Conservation (phyloP, 116 monocot species). For the Phalaenopsis hybrid region DNA sequence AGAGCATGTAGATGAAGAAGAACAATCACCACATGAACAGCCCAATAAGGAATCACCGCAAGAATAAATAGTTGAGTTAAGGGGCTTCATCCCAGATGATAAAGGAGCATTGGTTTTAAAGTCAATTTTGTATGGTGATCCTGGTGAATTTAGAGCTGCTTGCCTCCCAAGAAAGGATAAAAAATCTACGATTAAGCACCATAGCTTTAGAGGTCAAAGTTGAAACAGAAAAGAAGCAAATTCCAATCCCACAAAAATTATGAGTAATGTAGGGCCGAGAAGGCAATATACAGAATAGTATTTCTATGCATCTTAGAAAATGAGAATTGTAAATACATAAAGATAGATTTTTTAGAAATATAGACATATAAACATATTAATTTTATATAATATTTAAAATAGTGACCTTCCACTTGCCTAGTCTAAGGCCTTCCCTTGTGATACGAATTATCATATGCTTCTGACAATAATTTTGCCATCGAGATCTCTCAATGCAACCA, state of each 20-base stretch:
- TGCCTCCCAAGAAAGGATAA: slow-evolving; percentile 74
- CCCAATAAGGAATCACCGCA: slow-evolving; percentile 86
- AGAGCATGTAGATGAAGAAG: slow-evolving; percentile 59
- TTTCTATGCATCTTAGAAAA: neutral
- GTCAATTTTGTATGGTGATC: slow-evolving; percentile 83
- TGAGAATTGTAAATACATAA: neutral
- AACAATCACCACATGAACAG: slow-evolving; percentile 98
- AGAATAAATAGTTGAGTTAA: slow-evolving; percentile 68
- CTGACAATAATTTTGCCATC: too few species aligned
- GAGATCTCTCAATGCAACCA: too few species aligned
- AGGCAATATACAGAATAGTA: neutral
- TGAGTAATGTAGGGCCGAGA: neutral
- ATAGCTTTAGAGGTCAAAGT: slow-evolving; percentile 2
- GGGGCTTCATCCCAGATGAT: slow-evolving; percentile 57
- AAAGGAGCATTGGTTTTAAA: slow-evolving; percentile 46
- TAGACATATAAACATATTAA: neutral
- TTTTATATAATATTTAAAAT: too few species aligned
- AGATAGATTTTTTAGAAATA: neutral
- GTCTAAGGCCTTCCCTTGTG: too few species aligned
- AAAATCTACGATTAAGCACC: slow-evolving; percentile 47
- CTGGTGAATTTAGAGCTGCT: slow-evolving; percentile 43
- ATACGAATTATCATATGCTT: too few species aligned
- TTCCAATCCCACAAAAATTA: neutral
- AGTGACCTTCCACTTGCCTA: too few species aligned
- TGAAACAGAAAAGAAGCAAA: neutral